Percentiles rank a stretch among this genome's conserved stretches.
Evolutionary conservation across 495 filamentous ascomycete genomes (phyloP).

Genomic region (Lindgomyces ingoldianus): DNA sequence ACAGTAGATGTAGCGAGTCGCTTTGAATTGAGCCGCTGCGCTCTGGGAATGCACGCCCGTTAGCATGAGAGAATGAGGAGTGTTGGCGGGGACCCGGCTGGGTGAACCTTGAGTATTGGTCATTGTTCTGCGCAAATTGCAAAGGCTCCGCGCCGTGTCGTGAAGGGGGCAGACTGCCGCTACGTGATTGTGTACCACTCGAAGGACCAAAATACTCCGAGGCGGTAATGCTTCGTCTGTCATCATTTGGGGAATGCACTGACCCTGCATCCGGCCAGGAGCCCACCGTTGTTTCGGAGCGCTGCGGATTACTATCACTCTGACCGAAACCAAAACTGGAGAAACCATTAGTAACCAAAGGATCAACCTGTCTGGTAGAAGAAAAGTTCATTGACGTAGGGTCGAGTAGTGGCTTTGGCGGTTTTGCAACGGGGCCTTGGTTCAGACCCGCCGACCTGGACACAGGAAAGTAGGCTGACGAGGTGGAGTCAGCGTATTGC

Average conservation of each 20-base stretch:
- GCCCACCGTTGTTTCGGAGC: constrained; percentile 14
- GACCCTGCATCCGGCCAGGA: constrained; percentile 36
- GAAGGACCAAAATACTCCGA: constrained; percentile 39
- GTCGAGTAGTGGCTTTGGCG: constrained; percentile 32
- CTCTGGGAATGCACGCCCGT: constrained; percentile 43
- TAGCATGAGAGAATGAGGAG: constrained; percentile 38
- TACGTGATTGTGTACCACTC: constrained; percentile 44
- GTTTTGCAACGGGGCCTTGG: constrained; percentile 25
- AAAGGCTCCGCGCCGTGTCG: constrained; percentile 42
- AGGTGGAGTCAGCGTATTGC: constrained; percentile 24
- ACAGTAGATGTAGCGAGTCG: constrained; percentile 37
- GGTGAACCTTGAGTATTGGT: constrained; percentile 19
- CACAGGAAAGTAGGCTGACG: constrained; percentile 20
- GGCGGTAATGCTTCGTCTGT: constrained; percentile 35
- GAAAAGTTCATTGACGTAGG: constrained; percentile 30
- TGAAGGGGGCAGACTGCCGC: constrained; percentile 48
- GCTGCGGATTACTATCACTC: constrained; percentile 12
- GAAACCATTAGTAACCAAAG: constrained; percentile 24
- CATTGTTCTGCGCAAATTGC: constrained; percentile 27
- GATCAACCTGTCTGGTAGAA: constrained; percentile 17
- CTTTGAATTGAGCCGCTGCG: constrained; percentile 46
- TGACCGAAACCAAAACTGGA: constrained; percentile 21
- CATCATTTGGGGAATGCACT: constrained; percentile 42
- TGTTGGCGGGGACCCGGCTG: constrained; percentile 25
- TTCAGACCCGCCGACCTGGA: constrained; percentile 8